These are phyloP conservation scores for Diatrype stigma DNA, from an alignment of 2,329 filamentous ascomycete genomes.

Conservation along the genomic window DNA sequence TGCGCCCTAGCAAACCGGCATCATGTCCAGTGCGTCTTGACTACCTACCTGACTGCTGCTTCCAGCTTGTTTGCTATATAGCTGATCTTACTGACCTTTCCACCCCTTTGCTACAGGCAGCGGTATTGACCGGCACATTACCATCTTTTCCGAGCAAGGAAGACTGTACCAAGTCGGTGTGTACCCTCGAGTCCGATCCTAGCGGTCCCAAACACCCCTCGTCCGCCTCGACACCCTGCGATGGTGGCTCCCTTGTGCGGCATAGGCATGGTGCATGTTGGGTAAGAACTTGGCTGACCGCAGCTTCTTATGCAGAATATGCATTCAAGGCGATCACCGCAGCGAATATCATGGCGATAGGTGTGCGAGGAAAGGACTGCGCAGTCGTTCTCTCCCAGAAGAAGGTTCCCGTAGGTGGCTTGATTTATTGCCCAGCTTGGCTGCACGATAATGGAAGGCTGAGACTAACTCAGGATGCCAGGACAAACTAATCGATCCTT, in stretches of 20 bases:
- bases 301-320: slow-evolving; percentile 68
- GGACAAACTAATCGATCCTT: slow-evolving; percentile 98
- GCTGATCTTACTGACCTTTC: slow-evolving; percentile 20
- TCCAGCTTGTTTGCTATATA: slow-evolving; percentile 9
- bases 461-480: slow-evolving; percentile 39
- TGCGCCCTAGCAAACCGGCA: not conserved
- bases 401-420: slow-evolving; percentile 85
- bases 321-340: slow-evolving; percentile 99
- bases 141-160: slow-evolving; percentile 98
- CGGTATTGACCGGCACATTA: slow-evolving; percentile 97
- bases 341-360: slow-evolving; percentile 97
- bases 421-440: slow-evolving; percentile 15
- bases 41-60: slow-evolving; percentile 3
- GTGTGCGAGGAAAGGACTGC: slow-evolving; percentile 92
- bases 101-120: slow-evolving; percentile 50
- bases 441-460: slow-evolving; percentile 10
- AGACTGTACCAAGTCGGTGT: slow-evolving; percentile 98
- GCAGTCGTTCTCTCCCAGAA: slow-evolving; percentile 98
- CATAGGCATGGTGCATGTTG: not conserved
- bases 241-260: not conserved
- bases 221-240: slow-evolving; percentile 8
- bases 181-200: slow-evolving; percentile 33
- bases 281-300: slow-evolving; percentile 15
- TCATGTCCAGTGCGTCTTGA: slow-evolving; percentile 6
- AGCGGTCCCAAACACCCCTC: slow-evolving; percentile 5